Evolutionary conservation across 106 monocot genomes (phyloP).

Genomic region (Dendrobium huoshanense): DNA sequence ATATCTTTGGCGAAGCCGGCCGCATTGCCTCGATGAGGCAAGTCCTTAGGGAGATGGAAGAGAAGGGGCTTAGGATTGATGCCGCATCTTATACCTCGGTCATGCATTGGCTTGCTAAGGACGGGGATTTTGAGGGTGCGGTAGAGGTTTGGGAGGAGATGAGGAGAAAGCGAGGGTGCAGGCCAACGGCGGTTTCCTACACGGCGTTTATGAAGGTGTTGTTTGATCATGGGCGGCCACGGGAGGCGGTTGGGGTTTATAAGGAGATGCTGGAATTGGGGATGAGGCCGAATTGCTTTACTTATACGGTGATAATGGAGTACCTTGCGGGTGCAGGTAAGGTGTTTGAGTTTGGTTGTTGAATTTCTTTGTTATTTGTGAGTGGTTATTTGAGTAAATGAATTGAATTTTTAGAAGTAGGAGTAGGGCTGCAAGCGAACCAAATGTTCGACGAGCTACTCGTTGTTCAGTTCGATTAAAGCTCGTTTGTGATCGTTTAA

Average conservation of each 20-base stretch:
- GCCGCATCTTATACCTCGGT: constrained; percentile 50
- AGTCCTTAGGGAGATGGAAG: constrained; percentile 49
- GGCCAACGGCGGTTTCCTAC: constrained; percentile 62
- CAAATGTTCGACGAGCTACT: too few species aligned
- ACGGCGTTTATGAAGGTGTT: constrained; percentile 70
- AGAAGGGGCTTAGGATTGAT: constrained; percentile 36
- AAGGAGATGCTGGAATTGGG: constrained; percentile 62
- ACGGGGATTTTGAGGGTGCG: constrained; percentile 51
- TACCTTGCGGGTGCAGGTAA: constrained; percentile 60
- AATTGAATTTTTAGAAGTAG: too few species aligned
- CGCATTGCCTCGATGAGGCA: constrained; percentile 49
- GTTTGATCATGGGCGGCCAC: constrained; percentile 40
- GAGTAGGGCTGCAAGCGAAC: too few species aligned
- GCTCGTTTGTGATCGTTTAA: too few species aligned
- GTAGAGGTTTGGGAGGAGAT: constrained; percentile 68
- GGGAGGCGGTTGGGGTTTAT: constrained; percentile 46
- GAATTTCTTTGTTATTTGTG: not conserved
- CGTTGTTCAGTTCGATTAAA: too few species aligned
- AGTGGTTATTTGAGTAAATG: too few species aligned
- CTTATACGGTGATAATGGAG: constrained; percentile 78
- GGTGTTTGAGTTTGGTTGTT: not conserved
- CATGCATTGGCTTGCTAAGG: constrained; percentile 60
- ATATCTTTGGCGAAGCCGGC: constrained; percentile 87
- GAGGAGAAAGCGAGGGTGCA: constrained; percentile 24
- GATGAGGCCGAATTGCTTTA: constrained; percentile 54